Conservation (phyloP, 2,329 filamentous ascomycete genomes). For the Ophiostoma himal-ulmi region DNA sequence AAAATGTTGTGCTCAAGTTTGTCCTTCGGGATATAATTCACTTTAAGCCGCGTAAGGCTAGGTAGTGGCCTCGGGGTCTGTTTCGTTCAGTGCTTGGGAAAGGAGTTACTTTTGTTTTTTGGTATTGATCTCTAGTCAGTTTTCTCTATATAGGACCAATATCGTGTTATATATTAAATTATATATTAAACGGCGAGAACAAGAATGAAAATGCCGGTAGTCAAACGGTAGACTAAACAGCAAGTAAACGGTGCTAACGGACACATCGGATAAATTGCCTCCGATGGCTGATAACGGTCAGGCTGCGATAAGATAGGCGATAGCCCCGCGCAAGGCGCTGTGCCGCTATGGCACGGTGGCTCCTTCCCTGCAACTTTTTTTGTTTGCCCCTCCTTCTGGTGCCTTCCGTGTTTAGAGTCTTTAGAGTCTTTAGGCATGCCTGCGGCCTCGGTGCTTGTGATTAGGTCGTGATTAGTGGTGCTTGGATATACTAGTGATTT, state of each 20-base stretch:
- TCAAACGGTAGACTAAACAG: not conserved
- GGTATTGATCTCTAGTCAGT: too few species aligned
- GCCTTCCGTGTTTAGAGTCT: slow-evolving; percentile 9
- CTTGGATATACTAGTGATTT: not conserved
- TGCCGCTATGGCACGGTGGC: not conserved
- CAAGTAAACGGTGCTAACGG: not conserved
- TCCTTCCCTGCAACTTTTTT: slow-evolving; percentile 16
- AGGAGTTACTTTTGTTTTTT: too few species aligned
- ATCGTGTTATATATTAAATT: not conserved
- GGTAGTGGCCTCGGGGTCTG: too few species aligned
- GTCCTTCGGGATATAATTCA: too few species aligned
- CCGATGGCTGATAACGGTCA: not conserved
- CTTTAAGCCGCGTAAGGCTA: too few species aligned
- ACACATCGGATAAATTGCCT: not conserved
- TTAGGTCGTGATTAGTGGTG: not conserved
- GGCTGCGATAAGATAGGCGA: slow-evolving; percentile 6
- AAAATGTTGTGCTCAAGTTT: too few species aligned
- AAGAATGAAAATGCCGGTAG: too few species aligned
- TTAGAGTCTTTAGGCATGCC: not conserved
- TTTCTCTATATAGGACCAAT: too few species aligned
- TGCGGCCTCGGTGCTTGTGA: not conserved
- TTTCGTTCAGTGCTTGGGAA: too few species aligned
- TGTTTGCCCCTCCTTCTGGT: slow-evolving; percentile 14
- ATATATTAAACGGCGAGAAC: not conserved
- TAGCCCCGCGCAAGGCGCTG: slow-evolving; percentile 6